Evolutionary conservation across 805 yeast genomes (phyloP).

Genomic region (Pichia sporocuriosa): DNA sequence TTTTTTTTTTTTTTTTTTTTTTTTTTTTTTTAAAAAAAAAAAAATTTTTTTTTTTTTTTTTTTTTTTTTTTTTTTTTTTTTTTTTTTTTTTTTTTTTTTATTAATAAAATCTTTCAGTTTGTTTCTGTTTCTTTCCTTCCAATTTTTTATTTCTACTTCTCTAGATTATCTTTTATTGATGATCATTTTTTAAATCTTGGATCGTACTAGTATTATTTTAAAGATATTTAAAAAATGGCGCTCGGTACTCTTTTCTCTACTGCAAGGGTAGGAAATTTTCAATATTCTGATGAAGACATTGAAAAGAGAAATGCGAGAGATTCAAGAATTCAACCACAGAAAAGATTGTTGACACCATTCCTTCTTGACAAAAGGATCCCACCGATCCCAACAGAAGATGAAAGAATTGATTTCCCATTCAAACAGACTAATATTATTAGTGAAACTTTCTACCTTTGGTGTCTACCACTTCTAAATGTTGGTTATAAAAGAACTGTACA

Average conservation of each 20-base stretch:
- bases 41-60: too few species aligned
- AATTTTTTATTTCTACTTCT: too few species aligned
- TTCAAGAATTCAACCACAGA: constrained; percentile 28
- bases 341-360: constrained; percentile 30
- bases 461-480: constrained; percentile 50
- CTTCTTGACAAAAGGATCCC: constrained; percentile 36
- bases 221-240: too few species aligned
- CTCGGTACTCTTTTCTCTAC: constrained; percentile 7
- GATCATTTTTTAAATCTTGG: too few species aligned
- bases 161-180: too few species aligned
- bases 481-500: constrained; percentile 70
- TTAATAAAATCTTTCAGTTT: too few species aligned
- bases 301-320: constrained; percentile 16
- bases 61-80: too few species aligned
- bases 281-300: constrained; percentile 14
- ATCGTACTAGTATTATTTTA: too few species aligned
- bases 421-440: constrained; percentile 34
- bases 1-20: neutral
- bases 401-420: constrained; percentile 42
- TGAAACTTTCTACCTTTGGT: constrained; percentile 57
- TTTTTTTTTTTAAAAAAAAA: neutral
- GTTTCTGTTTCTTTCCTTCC: too few species aligned
- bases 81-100: too few species aligned
- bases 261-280: neutral
- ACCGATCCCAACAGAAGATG: constrained; percentile 45